Evolutionary conservation across 441 rosid genomes (phyloP), one percentile per base, ranked within the genome.

Genomic region (Gossypium aridum): DNA sequence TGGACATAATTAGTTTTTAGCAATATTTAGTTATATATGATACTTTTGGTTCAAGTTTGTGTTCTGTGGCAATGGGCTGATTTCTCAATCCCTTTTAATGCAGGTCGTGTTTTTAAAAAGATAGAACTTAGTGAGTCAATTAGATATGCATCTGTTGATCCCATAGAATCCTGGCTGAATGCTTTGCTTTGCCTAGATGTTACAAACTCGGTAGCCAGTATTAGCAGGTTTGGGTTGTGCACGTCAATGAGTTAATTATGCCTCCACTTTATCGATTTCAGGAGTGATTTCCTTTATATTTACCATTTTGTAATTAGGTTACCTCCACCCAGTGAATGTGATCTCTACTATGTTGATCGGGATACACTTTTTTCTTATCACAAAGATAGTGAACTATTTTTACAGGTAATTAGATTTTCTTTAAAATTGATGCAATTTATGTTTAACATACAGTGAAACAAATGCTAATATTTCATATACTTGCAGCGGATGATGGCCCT

Each of bases 401-500:
- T 92, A 86, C 98, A 93, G 98, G 97, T 93, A 85, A 78, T 31
- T 13, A 25, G 64, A 37, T 43, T 2, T 19, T 57, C 62, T 75
- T 57, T 62, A 23, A 49, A 67, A 34, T 65, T 76, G 61, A n/a
- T 69, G 57, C 60, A 55, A 49, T 68, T 64, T 16, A 31, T 39
- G 39, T 34, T 37, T 74, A 17, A 65, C 73, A 68, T 68, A 54
- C 49, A 76, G 47, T 51, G 53, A 76, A 47, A 10, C 45, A 76
- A 76, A 60, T 70, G 77, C 71, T 80, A 70, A 79, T 78, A 26
- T 72, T 60, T 77, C 74, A 51, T 72, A 49, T 73, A 49, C 75
- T 75, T 85, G 79, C 96, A 96, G 99, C 89, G 99, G 76, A 92
- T 91, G 98, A 92, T 96, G 98, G 96, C 98, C 45, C 87, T 96